Evolutionary conservation across 495 filamentous ascomycete genomes (phyloP), one percentile per base, ranked within the genome.

Genomic region (Amniculicola lignicola): DNA sequence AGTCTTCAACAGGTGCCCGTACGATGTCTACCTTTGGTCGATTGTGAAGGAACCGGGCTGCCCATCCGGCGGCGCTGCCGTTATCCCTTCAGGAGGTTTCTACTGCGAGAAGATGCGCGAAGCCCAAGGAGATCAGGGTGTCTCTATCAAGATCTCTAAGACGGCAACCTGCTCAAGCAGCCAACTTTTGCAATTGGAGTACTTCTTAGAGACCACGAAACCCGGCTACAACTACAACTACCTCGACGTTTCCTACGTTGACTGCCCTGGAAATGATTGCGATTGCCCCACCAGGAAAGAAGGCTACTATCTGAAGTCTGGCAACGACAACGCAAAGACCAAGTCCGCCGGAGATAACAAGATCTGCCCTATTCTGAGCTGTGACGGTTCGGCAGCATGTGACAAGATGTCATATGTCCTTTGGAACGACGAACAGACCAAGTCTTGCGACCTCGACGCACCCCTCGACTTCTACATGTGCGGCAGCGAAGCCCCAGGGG

Each of bases 131-230:
- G 57, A 33, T 35, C 16, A 15, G n/a, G 58, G 51, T 9, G 51
- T 62, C 2, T 67, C 64, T 4, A 33, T 67, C 48, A 67, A 67
- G 58, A 18, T 67, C 24, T 55, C 57, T 48, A 53, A 60, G 43
- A 29, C 18, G 7, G n/a, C 49, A 9, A 5, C 36, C 11, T 54
- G 45, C 51, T 18, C 21, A n/a, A 28, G 7, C 31, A 44, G 11
- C 49, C 16, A 47, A 4, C 47, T 65, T 45, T 50, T 57, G 4
- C 64, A 67, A 36, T 36, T 67, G 40, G 64, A 67, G 52, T 67
- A 67, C 62, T 54, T n/a, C 46, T 35, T 57, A 18, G 39, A 52
- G n/a, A 46, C 46, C 22, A 21, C 16, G 9, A 27, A 37, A 1
- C 40, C 42, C 24, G 29, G 24, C 11, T 38, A 28, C 14, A 47